Evolutionary conservation across 139 green algal genomes (phyloP).

Genomic region (Deuterostichococcus epilithicus): DNA sequence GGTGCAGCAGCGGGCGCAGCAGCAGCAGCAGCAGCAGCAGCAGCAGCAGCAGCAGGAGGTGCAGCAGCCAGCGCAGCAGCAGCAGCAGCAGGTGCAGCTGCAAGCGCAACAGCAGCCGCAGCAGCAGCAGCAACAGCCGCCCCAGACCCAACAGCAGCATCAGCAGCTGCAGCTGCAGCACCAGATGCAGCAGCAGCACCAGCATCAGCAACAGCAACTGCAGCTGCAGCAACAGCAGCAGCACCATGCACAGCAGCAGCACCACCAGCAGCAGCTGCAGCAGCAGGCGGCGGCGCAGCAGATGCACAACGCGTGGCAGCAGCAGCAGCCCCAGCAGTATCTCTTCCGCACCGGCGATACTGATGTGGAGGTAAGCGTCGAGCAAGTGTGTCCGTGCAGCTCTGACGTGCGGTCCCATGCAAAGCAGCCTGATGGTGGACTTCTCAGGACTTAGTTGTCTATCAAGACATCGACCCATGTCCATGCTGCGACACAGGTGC

Average conservation of each 20-base stretch:
- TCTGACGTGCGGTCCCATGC: too few species aligned
- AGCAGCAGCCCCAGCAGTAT: background rate
- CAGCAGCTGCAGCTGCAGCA: background rate
- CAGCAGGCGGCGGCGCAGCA: background rate
- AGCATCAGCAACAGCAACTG: background rate
- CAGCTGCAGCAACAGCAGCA: background rate
- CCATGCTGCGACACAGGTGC: background rate
- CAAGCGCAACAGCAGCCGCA: background rate
- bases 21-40: slow-evolving; percentile 5
- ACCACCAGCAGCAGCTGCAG: background rate
- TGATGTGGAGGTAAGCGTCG: background rate
- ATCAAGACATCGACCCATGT: too few species aligned
- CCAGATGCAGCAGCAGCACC: background rate
- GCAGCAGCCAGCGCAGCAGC: background rate
- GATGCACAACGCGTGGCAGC: background rate
- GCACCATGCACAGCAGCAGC: background rate
- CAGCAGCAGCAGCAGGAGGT: background rate
- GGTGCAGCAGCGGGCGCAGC: background rate
- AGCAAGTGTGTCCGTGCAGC: too few species aligned
- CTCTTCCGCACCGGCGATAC: background rate
- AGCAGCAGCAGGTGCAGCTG: background rate
- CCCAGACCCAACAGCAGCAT: slow-evolving; percentile 3
- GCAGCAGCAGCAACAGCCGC: slow-evolving; percentile 1
- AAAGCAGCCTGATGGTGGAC: too few species aligned
- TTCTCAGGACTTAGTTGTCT: too few species aligned